Conservation (phyloP, 2,329 filamentous ascomycete genomes). For the Xylariaceae sp. region DNA sequence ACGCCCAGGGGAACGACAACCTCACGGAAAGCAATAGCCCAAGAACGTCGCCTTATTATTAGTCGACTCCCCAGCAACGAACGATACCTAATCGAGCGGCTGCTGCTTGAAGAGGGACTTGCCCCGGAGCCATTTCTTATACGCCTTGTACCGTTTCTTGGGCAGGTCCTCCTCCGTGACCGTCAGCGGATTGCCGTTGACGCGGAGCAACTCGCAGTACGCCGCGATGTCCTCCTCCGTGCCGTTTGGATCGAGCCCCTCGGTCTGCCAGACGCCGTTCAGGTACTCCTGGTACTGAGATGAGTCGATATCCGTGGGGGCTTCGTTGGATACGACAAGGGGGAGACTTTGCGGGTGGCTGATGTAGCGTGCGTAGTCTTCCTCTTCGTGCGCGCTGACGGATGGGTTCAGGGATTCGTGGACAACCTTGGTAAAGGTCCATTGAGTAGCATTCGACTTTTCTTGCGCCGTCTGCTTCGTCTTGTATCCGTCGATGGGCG, state of each 20-base stretch:
- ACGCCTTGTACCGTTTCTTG: conserved; percentile 96
- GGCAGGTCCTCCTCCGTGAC: conserved; percentile 79
- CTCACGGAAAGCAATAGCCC: too few species aligned
- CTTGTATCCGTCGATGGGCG: conserved; percentile 35
- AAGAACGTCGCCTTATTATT: too few species aligned
- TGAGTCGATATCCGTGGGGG: conserved; percentile 51
- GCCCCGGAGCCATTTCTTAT: conserved; percentile 87
- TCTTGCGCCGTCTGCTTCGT: conserved; percentile 58
- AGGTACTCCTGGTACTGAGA: conserved; percentile 77
- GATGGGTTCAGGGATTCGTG: conserved; percentile 79
- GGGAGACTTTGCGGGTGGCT: conserved; percentile 84
- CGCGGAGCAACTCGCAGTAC: conserved; percentile 70
- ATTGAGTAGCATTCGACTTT: conserved; percentile 77
- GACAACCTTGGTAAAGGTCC: conserved; percentile 83
- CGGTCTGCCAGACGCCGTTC: conserved; percentile 59
- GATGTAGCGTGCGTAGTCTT: conserved; percentile 86
- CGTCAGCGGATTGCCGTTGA: conserved; percentile 77
- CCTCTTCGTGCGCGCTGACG: conserved; percentile 68
- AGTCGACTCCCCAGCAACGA: too few species aligned
- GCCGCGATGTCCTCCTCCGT: conserved; percentile 63
- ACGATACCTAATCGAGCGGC: conserved; percentile 48
- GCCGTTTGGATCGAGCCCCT: conserved; percentile 39
- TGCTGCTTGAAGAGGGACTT: conserved; percentile 96
- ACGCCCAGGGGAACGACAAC: not conserved
- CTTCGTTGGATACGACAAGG: conserved; percentile 67